Percentiles rank a stretch among this genome's conserved stretches.
Conservation (phyloP, 2,329 filamentous ascomycete species). For the Didymella lethalis region DNA sequence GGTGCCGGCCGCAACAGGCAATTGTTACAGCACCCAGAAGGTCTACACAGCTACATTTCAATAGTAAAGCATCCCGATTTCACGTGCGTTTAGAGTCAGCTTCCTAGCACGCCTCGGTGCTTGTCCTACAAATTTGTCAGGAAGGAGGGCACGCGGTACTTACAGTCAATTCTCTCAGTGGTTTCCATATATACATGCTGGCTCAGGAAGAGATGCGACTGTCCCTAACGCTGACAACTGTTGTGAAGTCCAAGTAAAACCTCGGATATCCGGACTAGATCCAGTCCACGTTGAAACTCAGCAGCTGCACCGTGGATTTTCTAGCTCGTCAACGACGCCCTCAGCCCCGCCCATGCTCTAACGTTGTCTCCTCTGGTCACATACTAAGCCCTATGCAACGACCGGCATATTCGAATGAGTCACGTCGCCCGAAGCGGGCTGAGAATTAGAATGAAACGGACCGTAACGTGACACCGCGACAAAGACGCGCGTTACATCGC, state of each 20-base stretch:
- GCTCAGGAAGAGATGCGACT: too few species aligned
- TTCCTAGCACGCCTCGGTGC: too few species aligned
- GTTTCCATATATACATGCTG: too few species aligned
- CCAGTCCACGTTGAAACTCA: slow-evolving; percentile 5
- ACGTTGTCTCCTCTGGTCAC: slow-evolving; percentile 8
- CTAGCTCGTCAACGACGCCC: slow-evolving; percentile 10
- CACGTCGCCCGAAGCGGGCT: slow-evolving; percentile 11
- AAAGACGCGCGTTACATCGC: slow-evolving; percentile 23
- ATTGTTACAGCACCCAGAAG: too few species aligned
- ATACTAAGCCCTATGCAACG: slow-evolving; percentile 12
- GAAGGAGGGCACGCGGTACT: too few species aligned
- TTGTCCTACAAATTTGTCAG: too few species aligned
- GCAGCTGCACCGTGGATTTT: slow-evolving; percentile 7
- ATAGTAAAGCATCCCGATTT: too few species aligned
- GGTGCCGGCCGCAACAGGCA: too few species aligned
- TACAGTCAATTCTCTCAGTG: too few species aligned
- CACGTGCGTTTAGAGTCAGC: too few species aligned
- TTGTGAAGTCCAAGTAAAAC: neutral
- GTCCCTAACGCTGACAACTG: too few species aligned
- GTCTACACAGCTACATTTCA: too few species aligned
- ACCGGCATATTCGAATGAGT: slow-evolving; percentile 17
- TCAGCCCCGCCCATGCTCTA: slow-evolving; percentile 8
- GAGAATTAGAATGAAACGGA: slow-evolving; percentile 4
- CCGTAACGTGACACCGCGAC: slow-evolving; percentile 23
- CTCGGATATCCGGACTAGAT: slow-evolving; percentile 2